Percentiles rank a stretch among this genome's conserved stretches.
Evolutionary conservation across 2,329 filamentous ascomycete species (phyloP).

Genomic region (Alternaria triticimaculans): DNA sequence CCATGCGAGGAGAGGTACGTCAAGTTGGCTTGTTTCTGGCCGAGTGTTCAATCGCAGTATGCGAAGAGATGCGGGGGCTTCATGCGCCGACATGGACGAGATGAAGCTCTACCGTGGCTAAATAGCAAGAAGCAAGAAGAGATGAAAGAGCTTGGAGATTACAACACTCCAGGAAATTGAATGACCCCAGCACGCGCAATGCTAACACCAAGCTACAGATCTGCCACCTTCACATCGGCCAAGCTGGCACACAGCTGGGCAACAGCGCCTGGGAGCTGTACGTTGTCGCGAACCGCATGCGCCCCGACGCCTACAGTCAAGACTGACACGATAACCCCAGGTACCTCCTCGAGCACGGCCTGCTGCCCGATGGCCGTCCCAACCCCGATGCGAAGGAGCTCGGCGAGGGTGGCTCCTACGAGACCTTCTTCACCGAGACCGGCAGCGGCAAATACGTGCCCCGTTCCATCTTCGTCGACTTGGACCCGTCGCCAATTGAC

Average conservation of each 20-base stretch:
- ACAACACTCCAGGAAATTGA: background rate
- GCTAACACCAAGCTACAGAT: slow-evolving; percentile 55
- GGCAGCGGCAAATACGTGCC: slow-evolving; percentile 75
- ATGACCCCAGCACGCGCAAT: background rate
- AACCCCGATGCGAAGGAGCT: slow-evolving; percentile 67
- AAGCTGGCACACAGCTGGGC: slow-evolving; percentile 76
- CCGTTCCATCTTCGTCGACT: slow-evolving; percentile 74
- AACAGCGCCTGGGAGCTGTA: slow-evolving; percentile 81
- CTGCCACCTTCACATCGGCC: slow-evolving; percentile 71
- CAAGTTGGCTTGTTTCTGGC: slow-evolving; percentile 2
- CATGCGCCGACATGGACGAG: slow-evolving; percentile 13
- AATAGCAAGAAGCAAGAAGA: background rate
- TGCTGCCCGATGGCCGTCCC: slow-evolving; percentile 68
- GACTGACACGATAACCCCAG: slow-evolving; percentile 51
- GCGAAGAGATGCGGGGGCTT: slow-evolving; percentile 1
- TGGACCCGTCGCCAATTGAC: slow-evolving; percentile 75
- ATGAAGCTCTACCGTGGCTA: background rate
- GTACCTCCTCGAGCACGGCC: slow-evolving; percentile 75
- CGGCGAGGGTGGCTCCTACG: slow-evolving; percentile 68
- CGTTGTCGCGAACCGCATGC: slow-evolving; percentile 42
- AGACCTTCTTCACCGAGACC: slow-evolving; percentile 78
- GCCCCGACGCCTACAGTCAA: slow-evolving; percentile 9
- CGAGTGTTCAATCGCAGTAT: background rate
- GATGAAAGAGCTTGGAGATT: background rate
- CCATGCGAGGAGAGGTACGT: slow-evolving; percentile 52